Percentiles rank a stretch among this genome's conserved stretches.
phyloP scores from a whole-genome alignment of 441 rosid genomes.

The Erodium trifolium region DNA sequence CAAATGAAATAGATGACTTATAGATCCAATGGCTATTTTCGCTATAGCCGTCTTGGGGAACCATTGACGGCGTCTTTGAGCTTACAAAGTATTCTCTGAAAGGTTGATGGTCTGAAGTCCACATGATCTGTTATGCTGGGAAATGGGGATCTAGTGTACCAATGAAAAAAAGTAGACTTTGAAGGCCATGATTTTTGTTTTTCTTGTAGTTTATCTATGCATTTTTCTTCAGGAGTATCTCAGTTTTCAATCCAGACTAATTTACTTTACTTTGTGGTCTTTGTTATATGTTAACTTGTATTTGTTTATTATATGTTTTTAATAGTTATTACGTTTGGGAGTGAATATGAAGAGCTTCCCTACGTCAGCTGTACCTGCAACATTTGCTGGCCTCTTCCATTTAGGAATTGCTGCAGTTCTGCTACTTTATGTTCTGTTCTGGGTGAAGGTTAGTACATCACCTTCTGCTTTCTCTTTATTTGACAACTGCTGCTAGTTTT shows the following conservation, averaged over 20 bases:
- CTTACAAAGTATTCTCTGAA: neutral
- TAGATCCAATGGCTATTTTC: neutral
- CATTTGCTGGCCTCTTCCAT: slow-evolving; percentile 69
- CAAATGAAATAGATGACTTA: no score
- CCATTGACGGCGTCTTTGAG: neutral
- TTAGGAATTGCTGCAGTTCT: slow-evolving; percentile 76
- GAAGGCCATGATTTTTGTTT: neutral
- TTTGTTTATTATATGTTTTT: slow-evolving; percentile 16
- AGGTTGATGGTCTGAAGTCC: neutral
- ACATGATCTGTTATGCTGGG: neutral
- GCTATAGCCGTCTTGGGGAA: neutral
- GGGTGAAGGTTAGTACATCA: slow-evolving; percentile 61
- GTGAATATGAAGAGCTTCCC: slow-evolving; percentile 89
- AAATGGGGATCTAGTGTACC: neutral
- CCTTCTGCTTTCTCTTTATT: neutral
- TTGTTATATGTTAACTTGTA: neutral
- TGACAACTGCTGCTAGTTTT: neutral
- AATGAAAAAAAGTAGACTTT: neutral
- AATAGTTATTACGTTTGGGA: slow-evolving; percentile 61
- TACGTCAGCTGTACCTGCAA: slow-evolving; percentile 47
- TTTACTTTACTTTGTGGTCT: neutral
- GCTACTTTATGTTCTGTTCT: slow-evolving; percentile 74
- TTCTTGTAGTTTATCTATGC: neutral
- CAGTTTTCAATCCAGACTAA: neutral
- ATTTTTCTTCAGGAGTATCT: neutral